Percentiles rank a stretch among this genome's conserved stretches.
These are phyloP conservation scores for Conticribra weissflogii DNA, from an alignment of 108 stramenopile species.

Conservation along the genomic window DNA sequence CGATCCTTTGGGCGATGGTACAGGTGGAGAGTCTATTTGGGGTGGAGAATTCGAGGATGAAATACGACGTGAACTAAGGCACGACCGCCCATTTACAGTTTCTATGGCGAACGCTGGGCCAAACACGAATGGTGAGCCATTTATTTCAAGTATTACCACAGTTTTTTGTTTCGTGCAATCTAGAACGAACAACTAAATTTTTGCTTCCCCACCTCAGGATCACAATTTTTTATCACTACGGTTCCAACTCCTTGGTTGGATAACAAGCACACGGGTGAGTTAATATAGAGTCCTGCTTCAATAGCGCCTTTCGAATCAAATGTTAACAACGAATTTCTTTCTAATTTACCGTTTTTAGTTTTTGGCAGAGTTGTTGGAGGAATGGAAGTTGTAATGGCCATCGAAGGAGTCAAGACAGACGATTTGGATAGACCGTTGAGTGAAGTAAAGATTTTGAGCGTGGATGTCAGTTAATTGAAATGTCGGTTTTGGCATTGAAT, in stretches of 20 bases:
- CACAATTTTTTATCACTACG: constrained; percentile 80
- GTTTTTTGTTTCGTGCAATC: not conserved
- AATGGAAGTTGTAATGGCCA: constrained; percentile 93
- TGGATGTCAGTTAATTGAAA: constrained; percentile 73
- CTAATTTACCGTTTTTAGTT: constrained; percentile 76
- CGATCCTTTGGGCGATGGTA: constrained; percentile 99
- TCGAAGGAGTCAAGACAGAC: constrained; percentile 94
- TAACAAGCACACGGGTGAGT: constrained; percentile 26
- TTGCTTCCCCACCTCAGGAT: too few relatives aligned
- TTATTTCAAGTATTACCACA: too few relatives aligned
- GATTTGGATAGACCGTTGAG: constrained; percentile 93
- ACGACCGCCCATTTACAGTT: constrained; percentile 94
- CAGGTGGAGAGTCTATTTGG: constrained; percentile 99
- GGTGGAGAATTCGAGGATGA: constrained; percentile 99
- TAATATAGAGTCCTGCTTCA: too few relatives aligned
- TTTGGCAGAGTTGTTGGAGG: constrained; percentile 96
- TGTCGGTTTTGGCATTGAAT: too few relatives aligned
- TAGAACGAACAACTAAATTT: too few relatives aligned
- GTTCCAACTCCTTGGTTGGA: constrained; percentile 96
- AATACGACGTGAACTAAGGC: constrained; percentile 74
- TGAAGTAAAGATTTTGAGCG: constrained; percentile 91
- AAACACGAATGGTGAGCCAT: constrained; percentile 69
- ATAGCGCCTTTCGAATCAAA: too few relatives aligned
- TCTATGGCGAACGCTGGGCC: constrained; percentile 98
- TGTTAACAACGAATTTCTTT: too few relatives aligned